phyloP scores from a whole-genome alignment of 106 monocot genomes.

The Xerophyta viscosa region DNA sequence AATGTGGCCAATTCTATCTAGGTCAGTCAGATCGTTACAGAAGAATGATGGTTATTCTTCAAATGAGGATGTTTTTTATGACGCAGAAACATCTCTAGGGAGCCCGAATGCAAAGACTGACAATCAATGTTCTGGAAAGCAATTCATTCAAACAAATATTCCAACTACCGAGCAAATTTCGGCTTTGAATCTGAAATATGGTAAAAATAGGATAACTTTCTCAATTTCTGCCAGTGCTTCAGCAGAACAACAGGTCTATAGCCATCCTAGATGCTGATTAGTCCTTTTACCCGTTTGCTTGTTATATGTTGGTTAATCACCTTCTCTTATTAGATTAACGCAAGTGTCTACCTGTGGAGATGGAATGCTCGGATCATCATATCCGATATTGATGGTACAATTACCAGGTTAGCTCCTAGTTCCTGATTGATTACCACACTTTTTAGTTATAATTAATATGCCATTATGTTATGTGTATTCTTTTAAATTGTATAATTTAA shows the following conservation, averaged over 20 bases:
- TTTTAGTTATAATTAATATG: no score
- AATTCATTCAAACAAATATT: constrained; percentile 63
- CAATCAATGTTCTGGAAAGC: constrained; percentile 49
- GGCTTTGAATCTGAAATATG: constrained; percentile 79
- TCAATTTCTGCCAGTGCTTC: constrained; percentile 82
- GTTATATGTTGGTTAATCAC: not conserved
- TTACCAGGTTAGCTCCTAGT: constrained; percentile 66
- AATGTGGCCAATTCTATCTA: constrained; percentile 85
- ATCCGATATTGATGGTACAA: constrained; percentile 98
- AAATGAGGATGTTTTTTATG: constrained; percentile 60
- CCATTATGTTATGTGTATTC: no score
- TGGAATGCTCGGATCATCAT: constrained; percentile 98
- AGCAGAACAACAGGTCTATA: constrained; percentile 75
- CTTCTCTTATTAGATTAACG: constrained; percentile 60
- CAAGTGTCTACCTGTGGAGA: constrained; percentile 93
- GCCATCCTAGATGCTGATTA: not conserved
- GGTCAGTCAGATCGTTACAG: constrained; percentile 53
- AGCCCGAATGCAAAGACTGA: constrained; percentile 31
- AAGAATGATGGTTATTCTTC: constrained; percentile 44
- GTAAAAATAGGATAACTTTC: constrained; percentile 85
- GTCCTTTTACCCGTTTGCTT: constrained; percentile 5
- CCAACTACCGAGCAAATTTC: constrained; percentile 86
- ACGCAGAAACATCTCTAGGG: constrained; percentile 49
- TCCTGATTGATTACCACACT: no score
- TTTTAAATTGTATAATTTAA: no score